Evolutionary conservation across 352 stramenopile genomes (phyloP), one percentile per base, ranked within the genome.

Genomic region (Globisporangium lucens): DNA sequence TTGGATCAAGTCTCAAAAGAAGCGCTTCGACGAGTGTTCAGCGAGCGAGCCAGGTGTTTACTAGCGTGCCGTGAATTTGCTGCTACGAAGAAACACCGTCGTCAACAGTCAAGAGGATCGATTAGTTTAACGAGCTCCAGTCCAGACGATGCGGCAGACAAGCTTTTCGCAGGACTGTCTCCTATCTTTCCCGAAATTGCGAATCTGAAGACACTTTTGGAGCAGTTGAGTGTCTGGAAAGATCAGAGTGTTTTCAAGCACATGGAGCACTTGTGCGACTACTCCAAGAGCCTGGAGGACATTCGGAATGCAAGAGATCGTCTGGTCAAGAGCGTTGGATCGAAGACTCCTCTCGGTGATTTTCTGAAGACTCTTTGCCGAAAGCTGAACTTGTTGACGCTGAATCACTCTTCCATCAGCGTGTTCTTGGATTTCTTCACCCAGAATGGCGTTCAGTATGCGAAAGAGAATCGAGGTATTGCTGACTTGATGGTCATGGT

Each of bases 301-400:
- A 74, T 74, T 24, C 81, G 87, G 13, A 72, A 64, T 9, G 79
- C 78, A 15, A 71, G 85, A 61, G 86, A 96, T 71, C 73, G 86
- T n/a, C 66, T 94, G 12, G 66, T 95, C 55, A 91, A 90, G 59
- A 73, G 80, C 43, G 81, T 94, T 30, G 89, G 89, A 6, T 92
- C 89, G 0, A 96, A 96, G 71, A 85, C 81, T 1, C 72, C 78
- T 10, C 67, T 95, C 5, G 87, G 89, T 4, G 86, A 90, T 8
- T 92, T 93, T 30, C 24, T 94, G 33, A 95, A 94, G 72, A 90
- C 83, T 33, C 57, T 96, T n/a, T 95, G 87, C 57, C 84, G 87
- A 15, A 93, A 93, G 41, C 66, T 93, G 13, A 87, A 87, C 20
- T 62, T 91, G 27, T 65, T 93, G 27, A 93, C 87, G 1, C 67